Base-by-base conservation (phyloP, 2,329 filamentous ascomycete species). In the Biscogniauxia sp. region DNA sequence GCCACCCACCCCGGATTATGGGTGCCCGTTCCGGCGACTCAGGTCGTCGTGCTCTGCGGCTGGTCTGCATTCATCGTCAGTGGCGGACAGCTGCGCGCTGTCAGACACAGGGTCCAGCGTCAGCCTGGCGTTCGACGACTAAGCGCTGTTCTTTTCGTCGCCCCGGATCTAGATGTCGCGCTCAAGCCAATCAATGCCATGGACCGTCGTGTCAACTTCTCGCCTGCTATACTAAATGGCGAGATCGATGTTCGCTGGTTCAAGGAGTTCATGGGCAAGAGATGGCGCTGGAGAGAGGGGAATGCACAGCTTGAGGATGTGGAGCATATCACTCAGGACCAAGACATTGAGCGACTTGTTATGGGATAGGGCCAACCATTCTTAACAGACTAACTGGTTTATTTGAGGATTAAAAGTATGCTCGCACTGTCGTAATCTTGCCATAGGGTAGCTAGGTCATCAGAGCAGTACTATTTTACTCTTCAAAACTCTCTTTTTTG, bases 231-330 rank as follows among this genome's bases (percentile, higher is more conserved):
- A 8, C 13, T 53, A 7, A 25, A 59, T 32, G 57, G 53, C 23
- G 57, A 58, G 57, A 13, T 60, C n/a, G 51, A 51, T 7, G 61
- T 62, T 19, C 26, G 51, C 55, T 58, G 57, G 58, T 57, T 60
- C 25, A 62, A 62, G 55, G 61, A 60, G 53, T 60, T 58, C 53
- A 60, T 58, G 61, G 61, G 57, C 2, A 62, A 60, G 55, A 41
- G 57, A 23, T 60, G 61, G 55, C 55, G 57, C 53, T 62, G 53
- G 49, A 55, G 58, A 5, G 58, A 63, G 55, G 61, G 58, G 2
- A 63, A 63, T n/a, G 55, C 53, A 9, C 23, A 54, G 50, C 61
- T 60, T 25, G 57, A 58, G 52, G 61, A 60, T 20, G 55, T 57
- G 28, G 49, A 60, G 53, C 20, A 54, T 20, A 26, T 56, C 13